A percentile compares a stretch with the other conserved stretches of the same genome.
These are phyloP conservation scores for Colletotrichum caudatum DNA, from an alignment of 2,329 filamentous ascomycete species.

Conservation along the genomic window DNA sequence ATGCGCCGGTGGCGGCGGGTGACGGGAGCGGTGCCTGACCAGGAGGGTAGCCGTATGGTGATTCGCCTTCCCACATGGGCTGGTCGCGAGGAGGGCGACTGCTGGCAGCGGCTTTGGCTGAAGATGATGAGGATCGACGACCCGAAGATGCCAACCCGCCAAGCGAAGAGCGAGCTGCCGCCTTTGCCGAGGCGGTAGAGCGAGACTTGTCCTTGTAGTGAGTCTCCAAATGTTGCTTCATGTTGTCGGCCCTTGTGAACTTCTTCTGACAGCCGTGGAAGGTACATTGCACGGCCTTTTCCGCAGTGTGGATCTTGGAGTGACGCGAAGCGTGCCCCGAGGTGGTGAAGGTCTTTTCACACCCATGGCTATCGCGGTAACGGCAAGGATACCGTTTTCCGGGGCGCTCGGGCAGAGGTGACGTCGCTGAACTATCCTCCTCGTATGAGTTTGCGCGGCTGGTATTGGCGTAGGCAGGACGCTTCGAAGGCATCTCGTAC, in stretches of 20 bases:
- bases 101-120: conserved; percentile 48
- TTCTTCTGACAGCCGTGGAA: conserved; percentile 80
- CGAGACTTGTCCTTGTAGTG: conserved; percentile 75
- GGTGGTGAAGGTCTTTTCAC: conserved; percentile 85
- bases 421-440: conserved; percentile 60
- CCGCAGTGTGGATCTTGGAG: conserved; percentile 85
- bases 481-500: conserved; percentile 52
- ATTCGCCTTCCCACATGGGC: conserved; percentile 57
- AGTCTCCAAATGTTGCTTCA: conserved; percentile 86
- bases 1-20: conserved; percentile 51
- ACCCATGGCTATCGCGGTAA: conserved; percentile 76
- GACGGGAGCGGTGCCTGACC: conserved; percentile 52
- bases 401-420: conserved; percentile 58
- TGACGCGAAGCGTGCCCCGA: conserved; percentile 88
- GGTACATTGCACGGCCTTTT: conserved; percentile 79
- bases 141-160: conserved; percentile 46
- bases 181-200: conserved; percentile 49
- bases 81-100: conserved; percentile 49
- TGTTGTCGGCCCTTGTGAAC: conserved; percentile 86
- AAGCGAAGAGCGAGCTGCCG: conserved; percentile 47
- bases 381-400: conserved; percentile 81
- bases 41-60: conserved; percentile 49
- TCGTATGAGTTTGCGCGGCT: conserved; percentile 64
- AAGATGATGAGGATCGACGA: conserved; percentile 48
- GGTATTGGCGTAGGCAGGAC: conserved; percentile 56